Percentiles rank a stretch among this genome's conserved stretches.
These are phyloP conservation scores for Trametes meyenii DNA, from an alignment of 768 basidiomycete genomes.

Conservation along the genomic window DNA sequence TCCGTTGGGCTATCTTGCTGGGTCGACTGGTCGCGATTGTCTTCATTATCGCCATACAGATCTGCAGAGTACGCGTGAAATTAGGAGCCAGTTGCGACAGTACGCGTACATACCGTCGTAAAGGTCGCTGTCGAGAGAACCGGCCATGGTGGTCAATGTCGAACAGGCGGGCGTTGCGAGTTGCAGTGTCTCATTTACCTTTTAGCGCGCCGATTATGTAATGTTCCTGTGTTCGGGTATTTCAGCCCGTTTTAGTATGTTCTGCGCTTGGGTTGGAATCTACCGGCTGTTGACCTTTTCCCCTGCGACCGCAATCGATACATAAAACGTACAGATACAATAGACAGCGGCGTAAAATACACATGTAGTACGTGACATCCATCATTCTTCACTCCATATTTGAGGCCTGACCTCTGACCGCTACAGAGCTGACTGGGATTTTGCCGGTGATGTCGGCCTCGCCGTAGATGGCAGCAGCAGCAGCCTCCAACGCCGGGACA, in stretches of 20 bases:
- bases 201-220: conserved; percentile 2
- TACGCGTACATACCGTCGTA: conserved; percentile 70
- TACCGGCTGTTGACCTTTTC: neutral
- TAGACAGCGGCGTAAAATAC: too few species aligned
- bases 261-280: neutral
- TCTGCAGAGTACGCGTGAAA: conserved; percentile 30
- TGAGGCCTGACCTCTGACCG: neutral
- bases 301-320: neutral
- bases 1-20: conserved; percentile 39
- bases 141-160: conserved; percentile 22
- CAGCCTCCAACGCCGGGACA: conserved; percentile 48
- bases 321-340: neutral
- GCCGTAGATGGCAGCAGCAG: conserved; percentile 48
- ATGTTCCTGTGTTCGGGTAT: conserved; percentile 11
- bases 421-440: conserved; percentile 32
- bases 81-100: neutral
- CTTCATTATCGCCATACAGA: conserved; percentile 65
- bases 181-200: neutral
- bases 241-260: neutral
- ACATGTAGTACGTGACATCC: too few species aligned
- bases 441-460: conserved; percentile 31
- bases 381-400: neutral
- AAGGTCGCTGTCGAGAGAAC: conserved; percentile 76
- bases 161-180: conserved; percentile 5
- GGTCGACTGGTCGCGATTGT: conserved; percentile 24